phyloP scores from a whole-genome alignment of 306 rosid genomes.

The Oxytropis ochrocephala region DNA sequence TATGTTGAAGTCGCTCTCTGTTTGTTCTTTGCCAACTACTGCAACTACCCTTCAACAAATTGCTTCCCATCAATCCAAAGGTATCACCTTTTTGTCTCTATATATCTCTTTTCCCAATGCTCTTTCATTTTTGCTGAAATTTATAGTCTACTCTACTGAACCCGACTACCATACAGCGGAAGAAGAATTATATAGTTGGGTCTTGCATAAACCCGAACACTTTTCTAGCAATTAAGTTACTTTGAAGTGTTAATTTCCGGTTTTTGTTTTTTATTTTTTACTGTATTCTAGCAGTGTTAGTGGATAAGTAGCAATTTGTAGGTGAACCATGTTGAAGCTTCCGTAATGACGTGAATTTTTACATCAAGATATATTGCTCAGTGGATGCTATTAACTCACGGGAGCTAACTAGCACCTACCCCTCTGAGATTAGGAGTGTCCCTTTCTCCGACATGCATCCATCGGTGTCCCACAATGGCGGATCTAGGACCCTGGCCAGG shows the following conservation, averaged over 20 bases:
- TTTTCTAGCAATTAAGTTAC: background rate
- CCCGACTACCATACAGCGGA: background rate
- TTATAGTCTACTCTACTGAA: background rate
- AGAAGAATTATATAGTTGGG: background rate
- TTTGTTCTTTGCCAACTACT: conserved; percentile 44
- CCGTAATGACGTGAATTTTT: too few relatives aligned
- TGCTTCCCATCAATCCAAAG: conserved; percentile 56
- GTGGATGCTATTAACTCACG: background rate
- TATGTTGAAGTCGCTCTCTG: conserved; percentile 42
- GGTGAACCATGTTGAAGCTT: background rate
- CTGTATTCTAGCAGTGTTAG: background rate
- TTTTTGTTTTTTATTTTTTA: background rate
- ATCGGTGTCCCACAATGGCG: too few relatives aligned
- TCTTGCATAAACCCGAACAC: background rate
- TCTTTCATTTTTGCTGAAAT: background rate
- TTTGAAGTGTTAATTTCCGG: background rate
- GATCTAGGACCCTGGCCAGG: too few relatives aligned
- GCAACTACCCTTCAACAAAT: conserved; percentile 58
- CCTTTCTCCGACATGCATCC: too few relatives aligned
- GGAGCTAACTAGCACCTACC: too few relatives aligned
- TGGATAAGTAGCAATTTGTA: background rate
- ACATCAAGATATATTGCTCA: background rate
- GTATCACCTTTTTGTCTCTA: conserved; percentile 13
- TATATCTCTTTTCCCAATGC: background rate
- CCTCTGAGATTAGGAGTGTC: too few relatives aligned